Conservation (phyloP, 306 rosid species). For the Astragalus glycyphyllos region DNA sequence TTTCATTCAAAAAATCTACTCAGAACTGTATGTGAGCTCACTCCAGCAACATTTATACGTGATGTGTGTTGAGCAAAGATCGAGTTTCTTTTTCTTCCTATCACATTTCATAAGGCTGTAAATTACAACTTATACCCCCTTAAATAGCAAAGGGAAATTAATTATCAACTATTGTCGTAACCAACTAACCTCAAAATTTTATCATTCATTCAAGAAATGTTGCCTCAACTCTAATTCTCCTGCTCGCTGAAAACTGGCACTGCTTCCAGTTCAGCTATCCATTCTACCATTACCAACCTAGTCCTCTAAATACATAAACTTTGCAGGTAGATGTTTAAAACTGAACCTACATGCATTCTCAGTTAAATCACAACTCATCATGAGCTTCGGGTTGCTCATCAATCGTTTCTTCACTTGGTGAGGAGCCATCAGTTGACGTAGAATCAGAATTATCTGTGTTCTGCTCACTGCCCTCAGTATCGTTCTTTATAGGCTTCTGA, state of each 20-base stretch:
- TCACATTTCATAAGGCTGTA: constrained; percentile 25
- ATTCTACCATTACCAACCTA: constrained; percentile 47
- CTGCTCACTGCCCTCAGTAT: constrained; percentile 57
- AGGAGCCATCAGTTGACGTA: constrained; percentile 54
- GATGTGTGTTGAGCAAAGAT: constrained; percentile 5
- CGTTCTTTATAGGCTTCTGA: constrained; percentile 68
- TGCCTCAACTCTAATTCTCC: constrained; percentile 44
- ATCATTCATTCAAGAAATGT: constrained; percentile 42
- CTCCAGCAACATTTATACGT: constrained; percentile 32
- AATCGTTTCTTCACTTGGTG: constrained; percentile 50
- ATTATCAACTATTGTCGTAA: constrained; percentile 27
- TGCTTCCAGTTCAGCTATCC: constrained; percentile 36
- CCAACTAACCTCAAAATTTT: constrained; percentile 43
- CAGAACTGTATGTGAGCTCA: background rate
- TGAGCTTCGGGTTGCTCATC: constrained; percentile 51
- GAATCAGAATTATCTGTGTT: constrained; percentile 49
- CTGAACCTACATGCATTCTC: constrained; percentile 42
- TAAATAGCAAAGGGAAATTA: constrained; percentile 29
- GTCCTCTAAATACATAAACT: constrained; percentile 21
- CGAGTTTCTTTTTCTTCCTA: background rate
- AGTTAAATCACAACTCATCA: constrained; percentile 79
- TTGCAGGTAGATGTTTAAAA: constrained; percentile 47
- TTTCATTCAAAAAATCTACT: too few relatives aligned
- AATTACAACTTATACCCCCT: constrained; percentile 35
- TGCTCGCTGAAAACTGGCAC: constrained; percentile 38